A percentile compares a stretch with the other conserved stretches of the same genome.
phyloP scores from a whole-genome alignment of 208 protist genomes.

The Leishmania gerbilli region DNA sequence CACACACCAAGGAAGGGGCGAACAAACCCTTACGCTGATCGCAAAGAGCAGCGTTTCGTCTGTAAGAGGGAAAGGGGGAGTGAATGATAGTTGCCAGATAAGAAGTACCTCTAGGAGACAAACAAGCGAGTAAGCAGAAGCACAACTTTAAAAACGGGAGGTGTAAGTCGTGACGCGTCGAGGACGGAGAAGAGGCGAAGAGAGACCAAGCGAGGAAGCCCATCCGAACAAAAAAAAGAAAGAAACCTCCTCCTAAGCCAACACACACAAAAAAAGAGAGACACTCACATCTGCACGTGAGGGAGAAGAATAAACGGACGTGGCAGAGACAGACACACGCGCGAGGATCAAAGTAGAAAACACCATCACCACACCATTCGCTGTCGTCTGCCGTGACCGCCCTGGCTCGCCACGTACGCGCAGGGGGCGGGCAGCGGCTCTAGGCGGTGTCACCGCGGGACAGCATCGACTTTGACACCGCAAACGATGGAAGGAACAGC shows the following conservation, averaged over 20 bases:
- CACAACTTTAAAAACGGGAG: not conserved
- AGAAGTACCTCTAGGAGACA: not conserved
- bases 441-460: not conserved
- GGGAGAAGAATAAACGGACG: not conserved
- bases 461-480: not conserved
- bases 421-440: not conserved
- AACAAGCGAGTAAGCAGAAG: not conserved
- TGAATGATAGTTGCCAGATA: not conserved
- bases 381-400: not conserved
- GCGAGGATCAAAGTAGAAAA: not conserved
- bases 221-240: not conserved
- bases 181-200: not conserved
- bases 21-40: not conserved
- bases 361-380: not conserved
- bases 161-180: not conserved
- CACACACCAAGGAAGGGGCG: no score
- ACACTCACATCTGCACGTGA: not conserved
- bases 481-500: slow-evolving; percentile 30
- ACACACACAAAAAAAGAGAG: not conserved
- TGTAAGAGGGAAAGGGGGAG: not conserved
- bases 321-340: not conserved
- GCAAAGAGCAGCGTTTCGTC: not conserved
- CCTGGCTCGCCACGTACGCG: not conserved
- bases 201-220: not conserved
- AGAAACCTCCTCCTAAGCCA: not conserved